Evolutionary conservation across 331 rosid species (phyloP).

Genomic region (Acacia concinna): DNA sequence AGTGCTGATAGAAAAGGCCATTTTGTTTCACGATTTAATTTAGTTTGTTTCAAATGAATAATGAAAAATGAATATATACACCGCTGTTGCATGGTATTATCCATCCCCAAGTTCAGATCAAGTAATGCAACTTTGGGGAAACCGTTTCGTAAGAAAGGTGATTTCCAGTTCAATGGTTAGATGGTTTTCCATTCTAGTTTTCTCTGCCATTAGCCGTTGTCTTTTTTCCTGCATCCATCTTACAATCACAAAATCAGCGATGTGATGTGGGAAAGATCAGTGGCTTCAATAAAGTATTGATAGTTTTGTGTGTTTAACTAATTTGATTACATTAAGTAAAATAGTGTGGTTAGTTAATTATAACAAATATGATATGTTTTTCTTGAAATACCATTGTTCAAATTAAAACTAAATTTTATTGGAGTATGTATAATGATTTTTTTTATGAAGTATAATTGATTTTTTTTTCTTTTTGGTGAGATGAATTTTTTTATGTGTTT

Average conservation of each 20-base stretch:
- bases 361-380: too few relatives aligned
- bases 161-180: slow-evolving; percentile 24
- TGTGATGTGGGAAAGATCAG: not conserved
- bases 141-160: slow-evolving; percentile 8
- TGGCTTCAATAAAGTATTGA: not conserved
- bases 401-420: too few relatives aligned
- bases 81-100: not conserved
- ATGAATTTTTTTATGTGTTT: too few relatives aligned
- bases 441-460: too few relatives aligned
- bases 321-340: too few relatives aligned
- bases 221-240: not conserved
- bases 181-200: slow-evolving; percentile 50
- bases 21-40: not conserved
- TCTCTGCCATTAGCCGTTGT: slow-evolving; percentile 48
- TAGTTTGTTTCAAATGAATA: slow-evolving; percentile 20
- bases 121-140: slow-evolving; percentile 21
- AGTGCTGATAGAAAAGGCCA: not conserved
- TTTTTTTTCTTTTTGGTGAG: too few relatives aligned
- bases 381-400: too few relatives aligned
- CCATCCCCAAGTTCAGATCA: slow-evolving; percentile 16
- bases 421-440: too few relatives aligned
- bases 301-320: not conserved
- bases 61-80: slow-evolving; percentile 20
- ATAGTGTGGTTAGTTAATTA: too few relatives aligned
- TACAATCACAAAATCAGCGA: not conserved